Evolutionary conservation across 495 filamentous ascomycete genomes (phyloP).

Genomic region (Terfezia claveryi): DNA sequence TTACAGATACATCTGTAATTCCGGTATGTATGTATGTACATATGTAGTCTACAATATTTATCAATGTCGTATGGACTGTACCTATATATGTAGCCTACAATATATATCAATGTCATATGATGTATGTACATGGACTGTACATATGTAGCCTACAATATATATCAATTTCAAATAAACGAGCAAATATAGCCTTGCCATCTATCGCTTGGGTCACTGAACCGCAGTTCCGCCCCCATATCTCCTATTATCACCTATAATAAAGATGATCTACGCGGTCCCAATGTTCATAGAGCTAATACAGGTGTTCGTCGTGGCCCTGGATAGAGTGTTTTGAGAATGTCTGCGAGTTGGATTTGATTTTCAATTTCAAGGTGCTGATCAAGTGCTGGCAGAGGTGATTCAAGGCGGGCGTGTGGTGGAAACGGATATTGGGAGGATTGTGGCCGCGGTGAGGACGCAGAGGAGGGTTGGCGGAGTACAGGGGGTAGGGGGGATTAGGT

Average conservation of each 20-base stretch:
- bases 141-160: too few relatives aligned
- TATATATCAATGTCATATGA: too few relatives aligned
- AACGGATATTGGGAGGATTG: slow-evolving; percentile 69
- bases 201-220: too few relatives aligned
- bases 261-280: slow-evolving; percentile 95
- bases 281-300: slow-evolving; percentile 99
- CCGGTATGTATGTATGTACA: too few relatives aligned
- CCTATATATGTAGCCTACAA: too few relatives aligned
- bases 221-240: too few relatives aligned
- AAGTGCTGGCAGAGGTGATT: slow-evolving; percentile 79
- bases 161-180: too few relatives aligned
- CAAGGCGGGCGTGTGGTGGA: slow-evolving; percentile 91
- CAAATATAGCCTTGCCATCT: too few relatives aligned
- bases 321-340: slow-evolving; percentile 94
- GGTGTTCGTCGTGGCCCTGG: slow-evolving; percentile 88
- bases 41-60: too few relatives aligned
- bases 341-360: slow-evolving; percentile 93
- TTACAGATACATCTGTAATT: too few relatives aligned
- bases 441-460: slow-evolving; percentile 59
- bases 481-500: slow-evolving; percentile 12
- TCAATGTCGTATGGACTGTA: too few relatives aligned
- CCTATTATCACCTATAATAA: neutral
- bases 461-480: slow-evolving; percentile 39
- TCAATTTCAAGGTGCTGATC: slow-evolving; percentile 94
- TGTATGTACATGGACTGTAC: too few relatives aligned